Percentiles rank a stretch among this genome's conserved stretches.
phyloP scores from a whole-genome alignment of 805 yeast genomes.

The Sugiyamaella boreocaroliniensis region DNA sequence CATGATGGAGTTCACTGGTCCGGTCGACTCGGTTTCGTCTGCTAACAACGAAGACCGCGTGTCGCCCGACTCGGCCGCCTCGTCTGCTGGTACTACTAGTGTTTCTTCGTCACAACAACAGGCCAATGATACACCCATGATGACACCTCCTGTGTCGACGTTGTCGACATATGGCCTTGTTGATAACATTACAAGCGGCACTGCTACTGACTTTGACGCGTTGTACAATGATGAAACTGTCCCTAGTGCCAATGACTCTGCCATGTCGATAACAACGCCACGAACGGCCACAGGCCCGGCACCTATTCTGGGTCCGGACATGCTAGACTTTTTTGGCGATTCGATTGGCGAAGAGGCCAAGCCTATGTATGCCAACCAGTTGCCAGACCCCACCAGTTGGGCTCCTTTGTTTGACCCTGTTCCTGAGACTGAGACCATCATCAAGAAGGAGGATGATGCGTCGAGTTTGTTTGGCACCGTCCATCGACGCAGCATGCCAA shows the following conservation, averaged over 20 bases:
- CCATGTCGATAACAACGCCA: background rate
- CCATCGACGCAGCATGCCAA: no score
- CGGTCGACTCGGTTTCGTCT: background rate
- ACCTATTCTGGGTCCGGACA: background rate
- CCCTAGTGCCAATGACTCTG: background rate
- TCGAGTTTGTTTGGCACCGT: background rate
- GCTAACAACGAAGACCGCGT: background rate
- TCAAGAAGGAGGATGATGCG: background rate
- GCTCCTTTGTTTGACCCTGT: background rate
- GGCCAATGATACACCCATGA: conserved; percentile 7
- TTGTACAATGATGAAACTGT: background rate
- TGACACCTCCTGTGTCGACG: conserved; percentile 5
- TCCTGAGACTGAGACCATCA: background rate
- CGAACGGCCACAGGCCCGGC: background rate
- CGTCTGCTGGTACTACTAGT: background rate
- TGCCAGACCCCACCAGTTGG: conserved; percentile 2
- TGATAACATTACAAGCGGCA: background rate
- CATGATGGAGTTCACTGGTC: background rate
- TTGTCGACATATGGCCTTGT: background rate
- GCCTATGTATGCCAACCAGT: background rate
- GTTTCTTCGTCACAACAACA: background rate
- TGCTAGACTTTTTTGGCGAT: background rate
- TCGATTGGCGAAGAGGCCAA: conserved; percentile 1
- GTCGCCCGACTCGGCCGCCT: background rate
- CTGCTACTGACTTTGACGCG: background rate